Evolutionary conservation across 495 filamentous ascomycete species (phyloP).

Genomic region (Hyaloscypha finlandica): DNA sequence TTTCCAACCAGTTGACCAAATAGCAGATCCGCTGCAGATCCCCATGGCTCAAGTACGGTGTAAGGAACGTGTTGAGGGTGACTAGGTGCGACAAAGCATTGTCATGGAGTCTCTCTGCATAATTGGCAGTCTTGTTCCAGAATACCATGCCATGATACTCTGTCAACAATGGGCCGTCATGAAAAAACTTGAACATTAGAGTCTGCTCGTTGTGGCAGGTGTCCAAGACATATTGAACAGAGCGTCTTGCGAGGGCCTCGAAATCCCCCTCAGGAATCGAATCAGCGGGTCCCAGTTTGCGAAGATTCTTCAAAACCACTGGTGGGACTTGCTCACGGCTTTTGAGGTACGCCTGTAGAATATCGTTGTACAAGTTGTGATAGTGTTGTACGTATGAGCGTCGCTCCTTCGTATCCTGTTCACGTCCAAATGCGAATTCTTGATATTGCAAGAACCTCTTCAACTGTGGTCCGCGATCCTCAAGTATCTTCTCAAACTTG

Average conservation of each 20-base stretch:
- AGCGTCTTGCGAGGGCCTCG: conserved; percentile 50
- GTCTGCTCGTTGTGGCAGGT: conserved; percentile 49
- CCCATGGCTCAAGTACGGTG: conserved; percentile 42
- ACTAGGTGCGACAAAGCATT: conserved; percentile 27
- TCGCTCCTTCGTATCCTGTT: conserved; percentile 66
- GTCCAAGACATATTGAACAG: conserved; percentile 45
- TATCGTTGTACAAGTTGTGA: conserved; percentile 57
- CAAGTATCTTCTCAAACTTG: conserved; percentile 70
- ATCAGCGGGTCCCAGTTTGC: conserved; percentile 51
- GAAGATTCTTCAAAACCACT: conserved; percentile 40
- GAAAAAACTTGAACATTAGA: conserved; percentile 49
- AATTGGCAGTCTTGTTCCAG: conserved; percentile 43
- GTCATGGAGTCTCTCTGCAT: conserved; percentile 47
- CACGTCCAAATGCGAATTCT: conserved; percentile 61
- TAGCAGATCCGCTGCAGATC: conserved; percentile 64
- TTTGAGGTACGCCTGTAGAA: conserved; percentile 63
- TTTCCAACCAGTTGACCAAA: conserved; percentile 77
- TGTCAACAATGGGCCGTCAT: conserved; percentile 49
- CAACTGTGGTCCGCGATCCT: conserved; percentile 66
- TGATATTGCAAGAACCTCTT: conserved; percentile 62
- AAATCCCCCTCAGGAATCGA: conserved; percentile 54
- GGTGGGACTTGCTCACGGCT: conserved; percentile 49
- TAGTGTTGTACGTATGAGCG: conserved; percentile 68
- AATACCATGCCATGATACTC: conserved; percentile 45
- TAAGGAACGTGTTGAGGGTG: conserved; percentile 44